Evolutionary conservation across 208 protist species (phyloP).

Genomic region (Cochliopodium minus): DNA sequence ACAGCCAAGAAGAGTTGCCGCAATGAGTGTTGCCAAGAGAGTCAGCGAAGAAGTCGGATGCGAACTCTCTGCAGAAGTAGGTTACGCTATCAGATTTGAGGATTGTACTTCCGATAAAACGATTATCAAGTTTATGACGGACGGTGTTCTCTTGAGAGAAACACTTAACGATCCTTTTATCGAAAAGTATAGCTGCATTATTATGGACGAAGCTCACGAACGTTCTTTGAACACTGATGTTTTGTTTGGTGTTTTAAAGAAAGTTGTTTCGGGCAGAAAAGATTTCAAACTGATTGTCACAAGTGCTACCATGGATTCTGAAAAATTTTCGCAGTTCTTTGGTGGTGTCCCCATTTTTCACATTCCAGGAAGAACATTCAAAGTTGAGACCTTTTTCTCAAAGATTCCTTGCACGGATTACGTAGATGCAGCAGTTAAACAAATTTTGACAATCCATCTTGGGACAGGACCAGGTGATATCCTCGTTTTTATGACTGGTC

Average conservation of each 20-base stretch:
- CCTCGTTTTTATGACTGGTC: slow-evolving; percentile 98
- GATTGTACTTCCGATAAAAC: slow-evolving; percentile 76
- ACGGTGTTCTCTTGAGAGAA: slow-evolving; percentile 94
- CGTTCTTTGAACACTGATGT: slow-evolving; percentile 82
- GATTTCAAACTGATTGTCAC: slow-evolving; percentile 98
- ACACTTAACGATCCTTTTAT: slow-evolving; percentile 72
- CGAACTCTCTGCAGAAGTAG: slow-evolving; percentile 74
- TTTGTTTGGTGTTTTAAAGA: slow-evolving; percentile 82
- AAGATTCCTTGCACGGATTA: slow-evolving; percentile 83
- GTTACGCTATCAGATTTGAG: slow-evolving; percentile 96
- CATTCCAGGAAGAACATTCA: slow-evolving; percentile 84
- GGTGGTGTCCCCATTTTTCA: slow-evolving; percentile 41
- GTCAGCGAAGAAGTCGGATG: slow-evolving; percentile 64
- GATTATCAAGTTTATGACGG: slow-evolving; percentile 90
- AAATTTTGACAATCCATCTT: slow-evolving; percentile 66
- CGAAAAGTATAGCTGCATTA: slow-evolving; percentile 76
- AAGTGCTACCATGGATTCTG: slow-evolving; percentile 93
- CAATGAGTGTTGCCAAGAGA: slow-evolving; percentile 70
- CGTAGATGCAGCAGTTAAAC: slow-evolving; percentile 81
- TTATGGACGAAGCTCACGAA: slow-evolving; percentile 98
- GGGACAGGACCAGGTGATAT: slow-evolving; percentile 82
- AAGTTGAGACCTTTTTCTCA: slow-evolving; percentile 79
- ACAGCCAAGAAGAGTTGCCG: slow-evolving; percentile 78
- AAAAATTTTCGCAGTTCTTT: slow-evolving; percentile 91
- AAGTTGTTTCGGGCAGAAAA: slow-evolving; percentile 38